A percentile compares a stretch with the other conserved stretches of the same genome.
Conservation (phyloP, 495 filamentous ascomycete genomes). For the Mytilinidion resinicola region DNA sequence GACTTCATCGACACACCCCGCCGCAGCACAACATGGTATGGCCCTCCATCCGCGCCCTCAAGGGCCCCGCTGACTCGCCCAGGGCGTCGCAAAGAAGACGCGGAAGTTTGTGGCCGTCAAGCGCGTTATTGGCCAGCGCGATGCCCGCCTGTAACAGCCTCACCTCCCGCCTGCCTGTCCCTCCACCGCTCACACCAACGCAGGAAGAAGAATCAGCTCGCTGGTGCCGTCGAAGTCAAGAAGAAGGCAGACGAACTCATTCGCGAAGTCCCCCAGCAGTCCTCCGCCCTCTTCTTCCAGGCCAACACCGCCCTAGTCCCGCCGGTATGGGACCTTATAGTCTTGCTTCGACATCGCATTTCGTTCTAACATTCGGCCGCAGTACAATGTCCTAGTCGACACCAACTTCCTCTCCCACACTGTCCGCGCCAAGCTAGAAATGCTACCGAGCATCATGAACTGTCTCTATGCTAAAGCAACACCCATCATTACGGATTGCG, state of each 20-base stretch:
- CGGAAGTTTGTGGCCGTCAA: conserved; percentile 46
- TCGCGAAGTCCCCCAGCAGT: conserved; percentile 55
- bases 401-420: conserved; percentile 94
- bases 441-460: conserved; percentile 85
- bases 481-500: conserved; percentile 67
- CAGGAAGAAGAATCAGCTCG: conserved; percentile 47
- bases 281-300: conserved; percentile 55
- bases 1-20: too few relatives aligned
- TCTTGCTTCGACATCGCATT: neutral
- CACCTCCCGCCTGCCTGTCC: neutral
- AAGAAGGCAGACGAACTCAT: conserved; percentile 50
- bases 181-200: neutral
- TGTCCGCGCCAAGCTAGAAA: conserved; percentile 80
- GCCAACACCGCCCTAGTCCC: conserved; percentile 87
- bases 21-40: too few relatives aligned
- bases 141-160: conserved; percentile 38
- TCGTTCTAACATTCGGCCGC: neutral
- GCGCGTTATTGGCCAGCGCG: conserved; percentile 46
- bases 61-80: too few relatives aligned
- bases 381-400: conserved; percentile 70
- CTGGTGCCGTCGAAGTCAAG: conserved; percentile 45
- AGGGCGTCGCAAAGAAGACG: conserved; percentile 45
- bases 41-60: too few relatives aligned
- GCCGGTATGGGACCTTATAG: conserved; percentile 36
- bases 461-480: conserved; percentile 61